phyloP scores from a whole-genome alignment of 108 stramenopile species.

The Conticribra weissflogii region DNA sequence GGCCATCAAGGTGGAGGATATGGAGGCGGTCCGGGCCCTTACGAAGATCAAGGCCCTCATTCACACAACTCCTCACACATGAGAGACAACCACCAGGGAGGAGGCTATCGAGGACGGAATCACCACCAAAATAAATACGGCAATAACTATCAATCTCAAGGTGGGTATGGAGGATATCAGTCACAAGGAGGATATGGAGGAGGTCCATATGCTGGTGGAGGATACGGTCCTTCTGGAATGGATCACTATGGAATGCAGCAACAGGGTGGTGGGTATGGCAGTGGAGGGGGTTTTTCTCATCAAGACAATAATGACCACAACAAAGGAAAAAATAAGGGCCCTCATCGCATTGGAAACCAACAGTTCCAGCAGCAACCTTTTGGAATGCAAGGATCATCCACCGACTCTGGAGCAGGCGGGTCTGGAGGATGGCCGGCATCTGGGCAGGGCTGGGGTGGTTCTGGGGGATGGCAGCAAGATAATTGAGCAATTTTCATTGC shows the following conservation, averaged over 20 bases:
- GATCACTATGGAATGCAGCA: slow-evolving; percentile 65
- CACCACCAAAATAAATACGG: slow-evolving; percentile 64
- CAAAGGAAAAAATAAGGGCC: slow-evolving; percentile 61
- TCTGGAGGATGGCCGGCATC: slow-evolving; percentile 42
- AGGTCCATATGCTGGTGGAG: slow-evolving; percentile 64
- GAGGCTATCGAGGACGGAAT: slow-evolving; percentile 69
- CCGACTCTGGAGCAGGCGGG: slow-evolving; percentile 54
- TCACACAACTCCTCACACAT: slow-evolving; percentile 42
- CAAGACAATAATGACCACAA: slow-evolving; percentile 63
- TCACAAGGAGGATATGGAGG: slow-evolving; percentile 66
- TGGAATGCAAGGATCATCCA: slow-evolving; percentile 61
- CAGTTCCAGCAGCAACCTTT: slow-evolving; percentile 67
- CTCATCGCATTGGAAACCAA: slow-evolving; percentile 43
- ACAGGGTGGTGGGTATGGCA: slow-evolving; percentile 50
- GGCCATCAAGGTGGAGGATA: slow-evolving; percentile 71
- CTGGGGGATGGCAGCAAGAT: slow-evolving; percentile 52
- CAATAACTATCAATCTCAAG: slow-evolving; percentile 70
- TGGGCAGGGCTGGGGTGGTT: slow-evolving; percentile 47
- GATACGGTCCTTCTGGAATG: slow-evolving; percentile 58
- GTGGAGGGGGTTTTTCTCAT: slow-evolving; percentile 54
- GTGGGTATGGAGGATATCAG: slow-evolving; percentile 24
- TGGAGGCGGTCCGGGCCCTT: slow-evolving; percentile 64
- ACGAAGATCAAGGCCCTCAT: slow-evolving; percentile 58
- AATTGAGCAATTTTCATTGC: slow-evolving; percentile 14
- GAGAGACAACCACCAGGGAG: slow-evolving; percentile 74